A percentile compares a stretch with the other conserved stretches of the same genome.
phyloP scores from a whole-genome alignment of 345 rosid genomes.

The Aurinia saxatilis region DNA sequence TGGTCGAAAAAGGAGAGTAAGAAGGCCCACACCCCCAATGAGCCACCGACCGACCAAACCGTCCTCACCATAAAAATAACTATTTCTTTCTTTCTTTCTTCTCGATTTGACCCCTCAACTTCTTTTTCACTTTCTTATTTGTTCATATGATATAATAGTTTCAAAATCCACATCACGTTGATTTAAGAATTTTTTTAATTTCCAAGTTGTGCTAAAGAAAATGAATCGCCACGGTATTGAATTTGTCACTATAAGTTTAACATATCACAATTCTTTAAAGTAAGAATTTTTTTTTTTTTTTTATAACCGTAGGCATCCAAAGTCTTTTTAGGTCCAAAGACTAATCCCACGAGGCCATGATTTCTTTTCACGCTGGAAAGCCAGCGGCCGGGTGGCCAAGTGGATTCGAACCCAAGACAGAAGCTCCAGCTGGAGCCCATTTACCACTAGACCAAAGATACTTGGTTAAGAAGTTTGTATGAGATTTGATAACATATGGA shows the following conservation, averaged over 20 bases:
- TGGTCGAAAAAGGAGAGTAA: slow-evolving; percentile 39
- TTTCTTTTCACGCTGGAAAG: no score
- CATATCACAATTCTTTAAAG: neutral
- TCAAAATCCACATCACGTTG: slow-evolving; percentile 12
- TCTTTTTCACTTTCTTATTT: neutral
- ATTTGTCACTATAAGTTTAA: neutral
- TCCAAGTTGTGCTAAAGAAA: neutral
- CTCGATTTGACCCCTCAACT: slow-evolving; percentile 27
- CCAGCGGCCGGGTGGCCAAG: no score
- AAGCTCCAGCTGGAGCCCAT: no score
- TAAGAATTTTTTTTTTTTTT: no score
- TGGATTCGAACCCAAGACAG: no score
- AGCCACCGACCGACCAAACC: slow-evolving; percentile 75
- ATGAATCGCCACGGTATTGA: neutral
- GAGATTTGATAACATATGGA: no score
- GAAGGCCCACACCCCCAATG: slow-evolving; percentile 25
- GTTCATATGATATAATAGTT: neutral
- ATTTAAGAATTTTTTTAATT: neutral
- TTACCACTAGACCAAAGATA: no score
- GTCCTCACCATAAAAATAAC: slow-evolving; percentile 31
- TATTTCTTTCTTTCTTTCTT: neutral
- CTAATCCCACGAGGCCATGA: no score
- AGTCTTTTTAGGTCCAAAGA: no score
- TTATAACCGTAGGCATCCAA: no score
- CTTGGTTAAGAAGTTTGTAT: no score